Base-by-base conservation (phyloP, 1,139 yeast genomes). In the Yarrowia galli region DNA sequence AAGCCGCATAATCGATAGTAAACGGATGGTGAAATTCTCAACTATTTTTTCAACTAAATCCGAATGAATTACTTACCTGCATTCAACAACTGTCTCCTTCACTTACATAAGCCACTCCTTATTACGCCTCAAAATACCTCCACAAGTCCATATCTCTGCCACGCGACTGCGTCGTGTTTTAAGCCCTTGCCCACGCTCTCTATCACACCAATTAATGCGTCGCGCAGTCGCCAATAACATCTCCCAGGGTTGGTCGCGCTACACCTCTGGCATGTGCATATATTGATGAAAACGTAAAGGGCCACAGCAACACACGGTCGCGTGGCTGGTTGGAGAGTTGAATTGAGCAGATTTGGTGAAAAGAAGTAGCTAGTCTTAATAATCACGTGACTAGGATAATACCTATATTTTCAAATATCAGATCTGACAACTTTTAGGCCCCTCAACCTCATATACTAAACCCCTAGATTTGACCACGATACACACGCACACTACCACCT, bases 91-190 rank as follows among this genome's bases (percentile, higher is more conserved):
- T 32, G 2, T 32, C 6, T 12, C 13, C 36, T 32, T 6, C 36
- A 8, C 22, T 10, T 28, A 6, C 10, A 4, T 25, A 25, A 25
- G 7, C 28, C 3, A 4, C 28, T 25, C 28, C 7, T 25, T 7
- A 25, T 25, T 7, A 25, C 28, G 28, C 28, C 28, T 25, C 28
- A 25, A 4, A 25, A n/a, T n/a, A n/a, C n/a, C n/a, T n/a, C n/a
- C n/a, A n/a, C n/a, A n/a, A n/a, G n/a, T 5, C 16, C 16, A 51
- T 1, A 8, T 16, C 13, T n/a, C n/a, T 8, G 2, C 18, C 53
- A 23, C 61, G 61, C 61, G 61, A 54, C 61, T 18, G 61, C 61
- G 48, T 54, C 61, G 61, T 54, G 48, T 25, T 40, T 38, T n/a
- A 3, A 9, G 32, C 25, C 38, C 53, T 25, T 46, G 36, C n/a